Conservation (phyloP, 2,329 filamentous ascomycete species). For the Colletotrichum chlorophyti region DNA sequence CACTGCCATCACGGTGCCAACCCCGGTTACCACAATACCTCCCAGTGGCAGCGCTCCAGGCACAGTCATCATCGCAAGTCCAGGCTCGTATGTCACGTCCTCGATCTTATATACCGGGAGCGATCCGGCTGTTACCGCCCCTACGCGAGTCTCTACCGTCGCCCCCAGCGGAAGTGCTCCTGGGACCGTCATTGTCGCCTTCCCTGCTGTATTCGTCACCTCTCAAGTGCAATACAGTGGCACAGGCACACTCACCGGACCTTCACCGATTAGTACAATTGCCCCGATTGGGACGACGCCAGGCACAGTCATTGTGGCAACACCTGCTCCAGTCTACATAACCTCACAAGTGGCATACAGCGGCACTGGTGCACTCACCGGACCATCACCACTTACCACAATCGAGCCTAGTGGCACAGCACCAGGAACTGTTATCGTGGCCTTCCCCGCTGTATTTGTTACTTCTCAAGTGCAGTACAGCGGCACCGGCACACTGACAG, state of each 20-base stretch:
- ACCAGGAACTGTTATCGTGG: slow-evolving; percentile 22
- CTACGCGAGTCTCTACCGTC: neutral
- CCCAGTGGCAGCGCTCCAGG: slow-evolving; percentile 15
- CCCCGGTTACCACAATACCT: slow-evolving; percentile 8
- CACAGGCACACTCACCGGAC: neutral
- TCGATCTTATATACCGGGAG: neutral
- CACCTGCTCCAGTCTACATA: neutral
- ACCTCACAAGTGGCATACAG: slow-evolving; percentile 10
- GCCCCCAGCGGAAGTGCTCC: neutral
- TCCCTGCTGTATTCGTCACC: slow-evolving; percentile 4
- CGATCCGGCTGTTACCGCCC: slow-evolving; percentile 1
- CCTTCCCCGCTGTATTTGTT: slow-evolving; percentile 1
- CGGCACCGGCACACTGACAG: neutral
- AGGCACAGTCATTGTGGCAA: slow-evolving; percentile 19
- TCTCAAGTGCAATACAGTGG: slow-evolving; percentile 6
- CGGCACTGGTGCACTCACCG: slow-evolving; percentile 6
- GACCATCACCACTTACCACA: slow-evolving; percentile 6
- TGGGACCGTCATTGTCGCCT: slow-evolving; percentile 13
- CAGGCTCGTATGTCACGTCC: slow-evolving; percentile 16
- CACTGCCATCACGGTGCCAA: slow-evolving; percentile 10
- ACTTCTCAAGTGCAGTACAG: slow-evolving; percentile 1
- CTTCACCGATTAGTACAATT: slow-evolving; percentile 8
- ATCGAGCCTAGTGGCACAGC: slow-evolving; percentile 5
- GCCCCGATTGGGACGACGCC: slow-evolving; percentile 9
- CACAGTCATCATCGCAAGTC: slow-evolving; percentile 7